phyloP scores from a whole-genome alignment of 352 stramenopile species.

The Globisporangium radiosum region DNA sequence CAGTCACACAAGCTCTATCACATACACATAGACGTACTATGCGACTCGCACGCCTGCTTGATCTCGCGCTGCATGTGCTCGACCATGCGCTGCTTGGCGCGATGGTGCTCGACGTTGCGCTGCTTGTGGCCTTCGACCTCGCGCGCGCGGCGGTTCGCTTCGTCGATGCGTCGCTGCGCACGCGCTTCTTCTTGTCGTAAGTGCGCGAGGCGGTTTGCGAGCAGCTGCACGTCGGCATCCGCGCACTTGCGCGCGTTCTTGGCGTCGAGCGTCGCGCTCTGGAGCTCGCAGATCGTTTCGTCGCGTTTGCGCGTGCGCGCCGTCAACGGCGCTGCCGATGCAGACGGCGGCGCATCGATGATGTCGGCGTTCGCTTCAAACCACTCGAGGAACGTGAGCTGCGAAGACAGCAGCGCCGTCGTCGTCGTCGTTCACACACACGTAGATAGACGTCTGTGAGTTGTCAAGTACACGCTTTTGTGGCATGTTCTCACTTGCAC shows the following conservation, averaged over 20 bases:
- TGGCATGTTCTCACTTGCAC: not conserved
- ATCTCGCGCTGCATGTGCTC: constrained; percentile 58
- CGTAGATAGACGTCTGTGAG: not conserved
- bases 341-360: constrained; percentile 23
- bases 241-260: constrained; percentile 53
- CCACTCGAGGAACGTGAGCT: constrained; percentile 65
- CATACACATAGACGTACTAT: constrained; percentile 26
- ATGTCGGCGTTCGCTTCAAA: constrained; percentile 64
- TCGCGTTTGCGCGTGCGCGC: constrained; percentile 15
- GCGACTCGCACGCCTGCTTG: constrained; percentile 36
- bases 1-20: not conserved
- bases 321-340: not conserved
- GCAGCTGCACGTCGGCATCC: constrained; percentile 47
- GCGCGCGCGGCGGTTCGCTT: constrained; percentile 44
- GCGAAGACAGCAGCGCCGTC: not conserved
- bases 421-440: not conserved
- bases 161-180: constrained; percentile 60
- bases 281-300: constrained; percentile 25
- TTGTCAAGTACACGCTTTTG: not conserved
- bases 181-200: constrained; percentile 48
- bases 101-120: constrained; percentile 45
- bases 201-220: constrained; percentile 60
- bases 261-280: constrained; percentile 55
- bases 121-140: constrained; percentile 62
- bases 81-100: constrained; percentile 37